Percentiles rank a stretch among this genome's conserved stretches.
Conservation (phyloP, 2,329 filamentous ascomycete genomes). For the Calycina herbarum region DNA sequence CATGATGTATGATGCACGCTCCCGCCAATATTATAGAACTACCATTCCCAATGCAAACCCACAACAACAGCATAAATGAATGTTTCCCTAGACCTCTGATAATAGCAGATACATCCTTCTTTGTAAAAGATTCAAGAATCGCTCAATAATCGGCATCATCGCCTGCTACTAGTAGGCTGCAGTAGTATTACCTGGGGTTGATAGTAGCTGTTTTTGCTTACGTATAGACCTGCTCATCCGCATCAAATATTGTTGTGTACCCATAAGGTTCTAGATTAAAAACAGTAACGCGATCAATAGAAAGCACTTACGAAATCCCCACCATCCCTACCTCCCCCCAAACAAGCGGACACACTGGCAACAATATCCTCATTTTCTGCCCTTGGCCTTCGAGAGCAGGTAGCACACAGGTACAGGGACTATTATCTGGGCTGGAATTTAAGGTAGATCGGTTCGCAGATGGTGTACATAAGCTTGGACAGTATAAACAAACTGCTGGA, state of each 20-base stretch:
- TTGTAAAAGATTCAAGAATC: no score
- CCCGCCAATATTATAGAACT: no score
- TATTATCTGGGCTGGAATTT: conserved; percentile 66
- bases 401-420: conserved; percentile 48
- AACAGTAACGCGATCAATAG: conserved; percentile 79
- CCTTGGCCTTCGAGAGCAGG: conserved; percentile 45
- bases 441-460: conserved; percentile 81
- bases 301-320: conserved; percentile 71
- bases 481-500: conserved; percentile 73
- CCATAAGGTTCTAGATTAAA: conserved; percentile 75
- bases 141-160: no score
- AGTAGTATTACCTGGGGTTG: no score
- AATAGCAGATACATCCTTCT: no score
- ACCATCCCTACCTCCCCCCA: conserved; percentile 56
- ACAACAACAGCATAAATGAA: no score
- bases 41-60: no score
- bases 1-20: no score
- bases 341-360: conserved; percentile 65
- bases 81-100: no score
- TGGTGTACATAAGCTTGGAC: conserved; percentile 80
- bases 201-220: no score
- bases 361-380: conserved; percentile 51
- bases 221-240: no score
- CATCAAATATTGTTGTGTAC: conserved; percentile 43
- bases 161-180: no score